Percentiles rank a stretch among this genome's conserved stretches.
Conservation (phyloP, 1,139 yeast genomes). For the Saccharomyces hybrid region DNA sequence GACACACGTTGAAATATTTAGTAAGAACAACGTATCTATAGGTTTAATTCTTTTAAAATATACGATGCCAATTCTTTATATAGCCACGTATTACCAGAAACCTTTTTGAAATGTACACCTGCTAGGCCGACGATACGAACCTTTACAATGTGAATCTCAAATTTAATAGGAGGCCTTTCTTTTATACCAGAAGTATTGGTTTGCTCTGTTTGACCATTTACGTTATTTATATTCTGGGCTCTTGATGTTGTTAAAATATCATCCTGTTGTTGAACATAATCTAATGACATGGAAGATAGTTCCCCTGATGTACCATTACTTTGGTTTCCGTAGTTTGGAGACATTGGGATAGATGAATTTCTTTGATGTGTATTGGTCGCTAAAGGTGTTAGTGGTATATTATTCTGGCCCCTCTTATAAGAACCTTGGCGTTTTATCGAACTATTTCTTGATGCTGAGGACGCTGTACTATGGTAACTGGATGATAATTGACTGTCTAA, state of each 20-base stretch:
- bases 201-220: slow-evolving; percentile 12
- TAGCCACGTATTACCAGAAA: slow-evolving; percentile 91
- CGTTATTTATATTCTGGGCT: slow-evolving; percentile 26
- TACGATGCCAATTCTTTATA: slow-evolving; percentile 86
- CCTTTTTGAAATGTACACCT: slow-evolving; percentile 91
- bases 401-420: slow-evolving; percentile 18
- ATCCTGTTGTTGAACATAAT: slow-evolving; percentile 39
- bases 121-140: slow-evolving; percentile 88
- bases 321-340: slow-evolving; percentile 18
- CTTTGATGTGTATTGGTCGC: slow-evolving; percentile 26
- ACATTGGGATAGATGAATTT: slow-evolving; percentile 22
- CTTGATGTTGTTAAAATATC: slow-evolving; percentile 30
- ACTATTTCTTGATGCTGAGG: slow-evolving; percentile 22
- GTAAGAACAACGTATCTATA: slow-evolving; percentile 31
- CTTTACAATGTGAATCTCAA: slow-evolving; percentile 88
- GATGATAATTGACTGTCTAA: background rate
- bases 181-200: slow-evolving; percentile 20
- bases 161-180: slow-evolving; percentile 56
- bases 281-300: slow-evolving; percentile 53
- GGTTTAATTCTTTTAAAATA: slow-evolving; percentile 67
- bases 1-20: background rate
- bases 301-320: slow-evolving; percentile 27
- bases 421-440: slow-evolving; percentile 26
- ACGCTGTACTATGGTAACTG: slow-evolving; percentile 1
- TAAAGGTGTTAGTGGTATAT: slow-evolving; percentile 40